A percentile compares a stretch with the other conserved stretches of the same genome.
Evolutionary conservation across 179 eudicot genomes (phyloP).

Genomic region (Actinidia polygama): DNA sequence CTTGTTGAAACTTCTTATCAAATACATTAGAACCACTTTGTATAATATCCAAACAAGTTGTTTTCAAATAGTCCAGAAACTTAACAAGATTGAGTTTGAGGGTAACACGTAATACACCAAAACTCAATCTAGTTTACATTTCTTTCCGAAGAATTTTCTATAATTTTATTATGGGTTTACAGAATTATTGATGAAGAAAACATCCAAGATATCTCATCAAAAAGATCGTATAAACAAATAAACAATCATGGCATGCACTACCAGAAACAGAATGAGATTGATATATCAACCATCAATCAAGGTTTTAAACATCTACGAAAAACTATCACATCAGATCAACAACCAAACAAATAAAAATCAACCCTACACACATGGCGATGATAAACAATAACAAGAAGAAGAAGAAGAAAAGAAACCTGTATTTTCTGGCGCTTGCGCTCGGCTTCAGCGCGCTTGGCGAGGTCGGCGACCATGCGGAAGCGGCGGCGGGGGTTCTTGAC

Average conservation of each 20-base stretch:
- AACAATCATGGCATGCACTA: neutral
- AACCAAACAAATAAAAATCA: neutral
- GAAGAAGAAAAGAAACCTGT: constrained; percentile 47
- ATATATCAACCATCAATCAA: neutral
- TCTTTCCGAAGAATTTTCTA: no score
- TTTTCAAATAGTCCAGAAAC: no score
- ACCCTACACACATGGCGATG: no score
- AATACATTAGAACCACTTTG: no score
- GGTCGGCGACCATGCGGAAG: constrained; percentile 90
- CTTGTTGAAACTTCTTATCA: no score
- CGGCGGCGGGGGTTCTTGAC: constrained; percentile 86
- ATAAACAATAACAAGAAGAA: neutral
- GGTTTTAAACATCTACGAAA: neutral
- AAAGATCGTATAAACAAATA: no score
- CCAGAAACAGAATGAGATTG: neutral
- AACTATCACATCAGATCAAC: neutral
- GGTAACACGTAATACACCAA: no score
- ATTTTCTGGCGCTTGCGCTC: constrained; percentile 54
- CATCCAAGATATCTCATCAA: neutral
- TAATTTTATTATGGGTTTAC: no score
- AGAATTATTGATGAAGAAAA: no score
- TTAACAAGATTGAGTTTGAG: no score
- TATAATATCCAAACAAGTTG: no score
- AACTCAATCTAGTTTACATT: no score
- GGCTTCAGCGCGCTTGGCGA: constrained; percentile 74